phyloP scores from a whole-genome alignment of 2,329 filamentous ascomycete genomes.

The Penicillium sp. region DNA sequence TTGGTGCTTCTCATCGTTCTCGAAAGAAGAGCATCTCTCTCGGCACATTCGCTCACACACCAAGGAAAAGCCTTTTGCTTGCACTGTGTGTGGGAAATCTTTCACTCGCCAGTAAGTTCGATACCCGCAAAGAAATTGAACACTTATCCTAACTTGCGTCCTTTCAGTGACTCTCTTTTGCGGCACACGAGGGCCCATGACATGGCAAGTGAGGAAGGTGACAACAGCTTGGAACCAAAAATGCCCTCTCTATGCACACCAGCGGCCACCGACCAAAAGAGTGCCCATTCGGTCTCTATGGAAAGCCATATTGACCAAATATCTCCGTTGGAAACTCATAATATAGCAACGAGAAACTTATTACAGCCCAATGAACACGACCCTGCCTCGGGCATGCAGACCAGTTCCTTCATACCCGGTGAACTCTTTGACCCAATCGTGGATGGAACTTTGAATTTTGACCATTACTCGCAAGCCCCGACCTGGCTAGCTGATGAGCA shows the following conservation, averaged over 20 bases:
- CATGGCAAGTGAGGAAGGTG: neutral
- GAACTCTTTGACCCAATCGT: neutral
- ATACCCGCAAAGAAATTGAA: neutral
- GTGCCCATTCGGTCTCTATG: neutral
- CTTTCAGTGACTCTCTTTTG: conserved; percentile 16
- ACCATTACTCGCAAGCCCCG: conserved; percentile 13
- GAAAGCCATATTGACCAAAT: neutral
- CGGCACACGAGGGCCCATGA: conserved; percentile 14
- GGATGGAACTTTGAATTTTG: conserved; percentile 12
- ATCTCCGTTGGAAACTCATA: neutral
- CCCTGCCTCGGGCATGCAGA: neutral
- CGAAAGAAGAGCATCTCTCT: conserved; percentile 38
- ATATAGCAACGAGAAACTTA: neutral
- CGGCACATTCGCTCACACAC: conserved; percentile 39
- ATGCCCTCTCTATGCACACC: neutral
- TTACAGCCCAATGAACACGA: neutral
- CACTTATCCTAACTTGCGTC: neutral
- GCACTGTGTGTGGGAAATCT: conserved; percentile 26
- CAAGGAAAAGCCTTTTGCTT: conserved; percentile 37
- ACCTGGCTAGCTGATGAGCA: conserved; percentile 27
- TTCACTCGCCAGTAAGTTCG: conserved; percentile 32
- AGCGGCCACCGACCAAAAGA: neutral
- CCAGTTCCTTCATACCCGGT: neutral
- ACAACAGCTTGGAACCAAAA: neutral
- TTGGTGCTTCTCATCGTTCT: conserved; percentile 30